phyloP scores from a whole-genome alignment of 2,329 filamentous ascomycete species.

The Stemphylium vesicarium region DNA sequence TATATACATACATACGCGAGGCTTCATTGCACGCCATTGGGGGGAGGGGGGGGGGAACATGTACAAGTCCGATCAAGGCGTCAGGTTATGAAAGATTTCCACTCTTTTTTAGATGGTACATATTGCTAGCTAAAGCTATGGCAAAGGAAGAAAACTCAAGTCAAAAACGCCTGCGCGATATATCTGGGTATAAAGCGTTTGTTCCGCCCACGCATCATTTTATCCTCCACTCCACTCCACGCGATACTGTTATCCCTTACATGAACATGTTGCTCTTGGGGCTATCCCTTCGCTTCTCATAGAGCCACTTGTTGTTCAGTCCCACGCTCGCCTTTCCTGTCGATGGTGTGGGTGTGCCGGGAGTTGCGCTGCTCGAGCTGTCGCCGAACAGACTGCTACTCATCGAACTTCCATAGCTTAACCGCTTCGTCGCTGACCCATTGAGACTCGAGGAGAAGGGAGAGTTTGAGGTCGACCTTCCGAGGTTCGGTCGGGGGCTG shows the following conservation, averaged over 20 bases:
- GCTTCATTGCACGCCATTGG: background rate
- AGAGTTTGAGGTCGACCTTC: conserved; percentile 36
- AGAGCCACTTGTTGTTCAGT: conserved; percentile 93
- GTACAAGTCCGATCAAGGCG: background rate
- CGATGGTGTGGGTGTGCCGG: conserved; percentile 71
- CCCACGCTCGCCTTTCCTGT: conserved; percentile 70
- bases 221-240: background rate
- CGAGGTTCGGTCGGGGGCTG: conserved; percentile 53
- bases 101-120: conserved; percentile 8
- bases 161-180: conserved; percentile 34
- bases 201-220: conserved; percentile 7
- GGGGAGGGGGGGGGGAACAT: too few relatives aligned
- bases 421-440: conserved; percentile 59
- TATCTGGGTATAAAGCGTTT: conserved; percentile 44
- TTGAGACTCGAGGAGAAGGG: conserved; percentile 63
- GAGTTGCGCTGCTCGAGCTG: conserved; percentile 52
- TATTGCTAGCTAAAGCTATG: conserved; percentile 3
- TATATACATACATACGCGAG: background rate
- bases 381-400: conserved; percentile 46
- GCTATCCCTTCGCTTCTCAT: conserved; percentile 74
- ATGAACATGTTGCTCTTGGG: conserved; percentile 45
- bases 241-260: conserved; percentile 10
- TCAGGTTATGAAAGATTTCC: conserved; percentile 8
- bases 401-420: conserved; percentile 64
- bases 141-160: background rate